Base-by-base conservation (phyloP, 768 basidiomycete genomes). In the Mycena galopus region DNA sequence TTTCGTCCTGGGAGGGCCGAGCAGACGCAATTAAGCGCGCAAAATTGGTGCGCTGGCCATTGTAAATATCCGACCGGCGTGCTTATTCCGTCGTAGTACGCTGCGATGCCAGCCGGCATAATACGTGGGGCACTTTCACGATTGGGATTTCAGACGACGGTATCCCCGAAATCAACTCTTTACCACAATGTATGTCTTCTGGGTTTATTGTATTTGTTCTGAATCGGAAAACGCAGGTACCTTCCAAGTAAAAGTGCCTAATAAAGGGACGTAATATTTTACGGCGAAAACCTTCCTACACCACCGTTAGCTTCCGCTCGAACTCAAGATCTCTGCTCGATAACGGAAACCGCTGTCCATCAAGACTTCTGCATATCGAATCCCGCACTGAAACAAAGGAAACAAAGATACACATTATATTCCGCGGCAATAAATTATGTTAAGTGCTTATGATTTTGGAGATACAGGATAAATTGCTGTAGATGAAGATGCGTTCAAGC, bases 1-100 rank as follows among this genome's bases (percentile, higher is more conserved):
- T 97, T 50, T 96, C 96, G 2, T 94, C 94, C 1, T 92, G 92
- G 88, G 88, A 93, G 74, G 92, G 95, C 21, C 86, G 92, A 17
- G 84, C 90, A 21, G 93, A 95, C 58, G 91, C 96, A 14, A 83
- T 93, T 11, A 90, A 86, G 75, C 88, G 87, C 66, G 93, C 95
- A 2, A 92, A 88, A 81, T 75, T 94, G 66, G 96, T 97, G 73
- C 25, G 29, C 27, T 11, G 23, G 50, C 12, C n/a, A 6, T 17
- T 50, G 10, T 16, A 33, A 57, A 27, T 53, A 25, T 58, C 37
- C 14, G n/a, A 51, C 16, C 61, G 0, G 44, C 35, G 27, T 53
- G n/a, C 66, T 32, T 35, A 67, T 57, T 25, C 39, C 23, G 17
- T 19, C 17, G 19, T 70, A 97, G 95, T 94, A 96, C 77, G 90